A percentile compares a stretch with the other conserved stretches of the same genome.
These are phyloP conservation scores for Candida silvicultrix DNA, from an alignment of 805 yeast genomes.

Conservation along the genomic window DNA sequence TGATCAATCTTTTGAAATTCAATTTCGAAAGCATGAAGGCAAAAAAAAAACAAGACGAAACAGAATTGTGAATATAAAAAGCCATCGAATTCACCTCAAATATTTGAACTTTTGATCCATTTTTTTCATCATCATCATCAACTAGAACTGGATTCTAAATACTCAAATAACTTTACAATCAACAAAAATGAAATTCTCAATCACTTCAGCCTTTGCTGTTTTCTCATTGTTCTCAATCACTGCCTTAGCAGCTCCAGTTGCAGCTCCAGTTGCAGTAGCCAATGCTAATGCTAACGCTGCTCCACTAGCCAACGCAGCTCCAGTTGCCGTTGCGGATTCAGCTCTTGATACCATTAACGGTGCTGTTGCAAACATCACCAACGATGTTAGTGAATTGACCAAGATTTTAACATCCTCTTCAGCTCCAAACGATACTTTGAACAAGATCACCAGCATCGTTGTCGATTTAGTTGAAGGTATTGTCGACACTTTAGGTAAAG, in stretches of 20 bases:
- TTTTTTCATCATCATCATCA: neutral
- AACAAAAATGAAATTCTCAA: neutral
- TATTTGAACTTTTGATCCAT: too few species aligned
- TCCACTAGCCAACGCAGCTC: constrained; percentile 3
- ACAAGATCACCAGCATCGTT: constrained; percentile 2
- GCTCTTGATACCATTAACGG: constrained; percentile 3
- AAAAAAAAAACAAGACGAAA: too few species aligned
- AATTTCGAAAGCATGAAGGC: too few species aligned
- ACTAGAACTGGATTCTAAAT: neutral
- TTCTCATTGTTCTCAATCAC: constrained; percentile 8
- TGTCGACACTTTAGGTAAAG: constrained; percentile 7
- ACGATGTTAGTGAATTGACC: neutral
- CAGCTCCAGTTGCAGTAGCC: neutral
- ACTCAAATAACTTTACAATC: neutral
- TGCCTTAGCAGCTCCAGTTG: constrained; percentile 6
- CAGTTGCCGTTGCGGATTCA: constrained; percentile 1
- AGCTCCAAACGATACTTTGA: constrained; percentile 6
- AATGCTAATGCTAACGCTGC: constrained; percentile 4
- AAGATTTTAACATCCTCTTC: constrained; percentile 2
- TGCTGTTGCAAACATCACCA: constrained; percentile 1
- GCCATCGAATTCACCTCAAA: too few species aligned
- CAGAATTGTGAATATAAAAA: too few species aligned
- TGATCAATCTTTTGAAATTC: too few species aligned
- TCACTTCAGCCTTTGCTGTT: constrained; percentile 1
- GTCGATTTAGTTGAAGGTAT: constrained; percentile 5